phyloP scores from a whole-genome alignment of 164 flowering plant species.

The Nelumbo lutea region DNA sequence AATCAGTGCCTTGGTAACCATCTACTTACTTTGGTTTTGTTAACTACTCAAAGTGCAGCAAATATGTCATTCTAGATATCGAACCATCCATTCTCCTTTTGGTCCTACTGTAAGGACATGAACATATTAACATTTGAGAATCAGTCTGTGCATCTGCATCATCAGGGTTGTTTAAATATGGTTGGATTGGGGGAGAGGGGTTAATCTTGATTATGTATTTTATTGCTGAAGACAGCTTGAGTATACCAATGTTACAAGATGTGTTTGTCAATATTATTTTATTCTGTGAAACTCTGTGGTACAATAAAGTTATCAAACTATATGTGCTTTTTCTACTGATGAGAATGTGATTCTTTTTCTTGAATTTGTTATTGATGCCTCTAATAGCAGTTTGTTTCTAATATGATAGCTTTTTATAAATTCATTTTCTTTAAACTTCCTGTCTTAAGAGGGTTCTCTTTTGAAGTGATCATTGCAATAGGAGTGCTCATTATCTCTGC shows the following conservation, averaged over 20 bases:
- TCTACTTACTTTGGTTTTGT: no score
- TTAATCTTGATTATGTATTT: no score
- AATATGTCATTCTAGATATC: background rate
- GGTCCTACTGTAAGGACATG: background rate
- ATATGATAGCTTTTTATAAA: background rate
- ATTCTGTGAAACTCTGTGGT: background rate
- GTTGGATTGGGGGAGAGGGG: no score
- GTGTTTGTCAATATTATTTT: background rate
- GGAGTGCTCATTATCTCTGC: conserved; percentile 7
- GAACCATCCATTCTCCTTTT: background rate
- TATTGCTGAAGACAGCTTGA: no score
- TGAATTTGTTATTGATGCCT: background rate
- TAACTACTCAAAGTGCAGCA: background rate
- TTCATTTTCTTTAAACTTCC: background rate
- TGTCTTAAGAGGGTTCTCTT: background rate
- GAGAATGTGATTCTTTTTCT: background rate
- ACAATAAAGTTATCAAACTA: background rate
- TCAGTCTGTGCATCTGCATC: background rate
- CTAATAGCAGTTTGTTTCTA: background rate
- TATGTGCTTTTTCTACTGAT: background rate
- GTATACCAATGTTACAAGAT: no score
- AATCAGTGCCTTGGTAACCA: background rate
- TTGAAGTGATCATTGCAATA: background rate
- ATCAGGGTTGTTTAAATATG: no score
- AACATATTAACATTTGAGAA: background rate